Percentiles rank a stretch among this genome's conserved stretches.
Evolutionary conservation across 345 rosid genomes (phyloP).

Genomic region (Theobroma cacao): DNA sequence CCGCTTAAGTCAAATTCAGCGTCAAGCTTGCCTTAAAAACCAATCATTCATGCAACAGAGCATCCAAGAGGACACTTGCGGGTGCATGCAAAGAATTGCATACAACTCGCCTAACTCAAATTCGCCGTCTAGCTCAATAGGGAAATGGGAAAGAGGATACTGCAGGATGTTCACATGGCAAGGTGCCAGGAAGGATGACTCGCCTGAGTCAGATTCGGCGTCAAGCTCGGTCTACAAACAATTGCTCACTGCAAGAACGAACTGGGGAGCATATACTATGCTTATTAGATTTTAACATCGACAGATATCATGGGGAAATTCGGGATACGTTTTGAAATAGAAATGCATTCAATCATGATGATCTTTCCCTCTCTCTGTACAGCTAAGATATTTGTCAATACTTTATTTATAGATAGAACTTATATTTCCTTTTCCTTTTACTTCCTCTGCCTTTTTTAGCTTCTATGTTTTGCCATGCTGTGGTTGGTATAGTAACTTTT

Average conservation of each 20-base stretch:
- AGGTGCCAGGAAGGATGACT: neutral
- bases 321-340: neutral
- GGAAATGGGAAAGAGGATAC: neutral
- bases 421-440: too few species aligned
- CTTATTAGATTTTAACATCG: neutral
- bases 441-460: too few species aligned
- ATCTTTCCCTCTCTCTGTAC: neutral
- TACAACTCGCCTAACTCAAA: conserved; percentile 11
- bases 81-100: neutral
- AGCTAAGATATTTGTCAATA: neutral
- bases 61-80: neutral
- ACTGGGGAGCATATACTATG: neutral
- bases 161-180: neutral
- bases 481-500: too few species aligned
- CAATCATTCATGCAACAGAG: neutral
- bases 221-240: neutral
- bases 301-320: neutral
- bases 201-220: neutral
- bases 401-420: too few species aligned
- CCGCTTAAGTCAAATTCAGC: conserved; percentile 9
- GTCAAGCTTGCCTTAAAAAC: neutral
- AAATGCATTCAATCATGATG: neutral
- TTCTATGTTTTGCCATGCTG: too few species aligned
- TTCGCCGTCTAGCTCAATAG: conserved; percentile 14
- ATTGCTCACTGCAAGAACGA: neutral